Conservation (phyloP, 73 alveolate species). For the Uronychia setigera region DNA sequence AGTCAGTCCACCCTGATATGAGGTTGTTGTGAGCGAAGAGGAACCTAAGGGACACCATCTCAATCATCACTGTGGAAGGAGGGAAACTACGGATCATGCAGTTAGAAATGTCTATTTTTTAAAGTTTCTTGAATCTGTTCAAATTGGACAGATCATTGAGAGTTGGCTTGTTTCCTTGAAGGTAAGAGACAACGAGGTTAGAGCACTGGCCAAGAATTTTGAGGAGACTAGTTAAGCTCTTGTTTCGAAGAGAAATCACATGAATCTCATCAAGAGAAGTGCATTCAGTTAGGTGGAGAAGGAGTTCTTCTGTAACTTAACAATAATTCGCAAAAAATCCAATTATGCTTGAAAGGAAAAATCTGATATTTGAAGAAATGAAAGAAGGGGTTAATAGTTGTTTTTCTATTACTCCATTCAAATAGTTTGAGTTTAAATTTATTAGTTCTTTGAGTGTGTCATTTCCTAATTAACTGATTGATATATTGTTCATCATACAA, state of each 20-base stretch:
- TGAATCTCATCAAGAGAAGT: constrained; percentile 46
- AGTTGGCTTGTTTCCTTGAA: constrained; percentile 32
- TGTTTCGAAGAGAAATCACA: constrained; percentile 51
- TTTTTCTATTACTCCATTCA: too few relatives aligned
- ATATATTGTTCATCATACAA: background rate
- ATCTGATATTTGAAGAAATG: background rate
- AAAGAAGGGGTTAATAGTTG: too few relatives aligned
- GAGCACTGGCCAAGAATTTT: constrained; percentile 37
- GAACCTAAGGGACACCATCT: constrained; percentile 28
- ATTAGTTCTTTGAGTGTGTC: too few relatives aligned
- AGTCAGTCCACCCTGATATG: constrained; percentile 20
- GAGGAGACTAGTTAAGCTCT: constrained; percentile 21
- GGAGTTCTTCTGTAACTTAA: constrained; percentile 44
- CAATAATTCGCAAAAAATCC: background rate
- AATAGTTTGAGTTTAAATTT: too few relatives aligned
- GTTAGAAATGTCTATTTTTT: constrained; percentile 25
- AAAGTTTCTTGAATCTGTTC: constrained; percentile 12
- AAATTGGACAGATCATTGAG: too few relatives aligned
- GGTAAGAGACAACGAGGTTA: constrained; percentile 44
- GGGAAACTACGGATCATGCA: constrained; percentile 24
- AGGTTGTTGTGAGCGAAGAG: constrained; percentile 48
- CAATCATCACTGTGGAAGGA: constrained; percentile 6
- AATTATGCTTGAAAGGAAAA: background rate
- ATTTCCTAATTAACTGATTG: background rate
- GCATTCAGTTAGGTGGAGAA: constrained; percentile 60